These are phyloP conservation scores for Phlebiopsis flavidoalba DNA, from an alignment of 768 basidiomycete genomes.

Conservation along the genomic window DNA sequence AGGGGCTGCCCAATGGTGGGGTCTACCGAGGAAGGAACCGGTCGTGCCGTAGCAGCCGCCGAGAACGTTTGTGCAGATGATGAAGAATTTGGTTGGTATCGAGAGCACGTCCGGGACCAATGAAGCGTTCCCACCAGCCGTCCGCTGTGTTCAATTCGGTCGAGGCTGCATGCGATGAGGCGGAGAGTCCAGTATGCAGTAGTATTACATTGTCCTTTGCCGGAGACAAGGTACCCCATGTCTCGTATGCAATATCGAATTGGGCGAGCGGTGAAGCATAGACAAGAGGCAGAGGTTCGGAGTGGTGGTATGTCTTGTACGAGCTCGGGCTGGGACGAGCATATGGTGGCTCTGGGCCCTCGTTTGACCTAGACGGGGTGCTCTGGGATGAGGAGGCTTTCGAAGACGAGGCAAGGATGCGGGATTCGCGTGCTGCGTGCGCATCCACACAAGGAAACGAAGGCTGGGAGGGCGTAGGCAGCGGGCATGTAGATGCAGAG, in stretches of 20 bases:
- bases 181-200: conserved; percentile 93
- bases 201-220: conserved; percentile 84
- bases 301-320: conserved; percentile 67
- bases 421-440: conserved; percentile 65
- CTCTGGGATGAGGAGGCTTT: neutral
- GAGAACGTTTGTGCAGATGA: conserved; percentile 94
- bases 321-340: conserved; percentile 71
- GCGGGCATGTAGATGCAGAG: conserved; percentile 13
- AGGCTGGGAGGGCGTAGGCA: conserved; percentile 17
- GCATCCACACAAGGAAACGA: conserved; percentile 78
- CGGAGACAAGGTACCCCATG: conserved; percentile 89
- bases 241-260: conserved; percentile 93
- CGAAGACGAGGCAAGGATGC: conserved; percentile 32
- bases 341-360: conserved; percentile 81
- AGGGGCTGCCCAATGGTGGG: conserved; percentile 59
- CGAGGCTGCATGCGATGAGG: conserved; percentile 91
- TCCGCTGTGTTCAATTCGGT: conserved; percentile 70
- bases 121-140: conserved; percentile 99
- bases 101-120: conserved; percentile 89
- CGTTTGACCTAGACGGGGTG: conserved; percentile 27
- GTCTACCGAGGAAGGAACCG: conserved; percentile 83
- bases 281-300: conserved; percentile 56
- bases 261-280: conserved; percentile 53
- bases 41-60: conserved; percentile 98
- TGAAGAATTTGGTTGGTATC: conserved; percentile 88